phyloP scores from a whole-genome alignment of 768 basidiomycete genomes.

The Lactifluus echinatus region DNA sequence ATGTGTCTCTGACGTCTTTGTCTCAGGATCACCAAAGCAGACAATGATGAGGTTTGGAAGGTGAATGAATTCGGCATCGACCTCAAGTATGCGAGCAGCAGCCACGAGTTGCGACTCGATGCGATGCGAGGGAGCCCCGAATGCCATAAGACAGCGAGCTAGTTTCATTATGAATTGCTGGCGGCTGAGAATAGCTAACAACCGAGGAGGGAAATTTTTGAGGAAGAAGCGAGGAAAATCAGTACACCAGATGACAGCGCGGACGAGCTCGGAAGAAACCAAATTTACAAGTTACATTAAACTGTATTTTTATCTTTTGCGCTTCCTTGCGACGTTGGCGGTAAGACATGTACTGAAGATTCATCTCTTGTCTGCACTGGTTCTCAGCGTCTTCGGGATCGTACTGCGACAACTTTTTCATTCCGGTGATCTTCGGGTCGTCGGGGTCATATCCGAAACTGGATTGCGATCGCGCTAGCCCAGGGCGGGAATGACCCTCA shows the following conservation, averaged over 20 bases:
- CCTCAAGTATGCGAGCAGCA: conserved; percentile 80
- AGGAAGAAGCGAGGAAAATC: neutral
- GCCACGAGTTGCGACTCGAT: conserved; percentile 88
- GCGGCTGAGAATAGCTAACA: conserved; percentile 63
- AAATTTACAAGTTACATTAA: conserved; percentile 60
- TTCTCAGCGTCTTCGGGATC: conserved; percentile 57
- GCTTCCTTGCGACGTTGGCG: conserved; percentile 56
- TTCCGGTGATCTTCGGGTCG: conserved; percentile 61
- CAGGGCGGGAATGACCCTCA: neutral
- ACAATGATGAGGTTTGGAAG: conserved; percentile 74
- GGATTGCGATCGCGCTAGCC: conserved; percentile 1
- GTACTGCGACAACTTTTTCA: conserved; percentile 40
- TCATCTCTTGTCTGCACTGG: conserved; percentile 29
- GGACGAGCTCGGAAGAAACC: neutral
- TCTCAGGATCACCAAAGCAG: conserved; percentile 83
- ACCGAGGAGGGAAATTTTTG: neutral
- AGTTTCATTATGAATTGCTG: conserved; percentile 83
- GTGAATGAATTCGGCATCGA: conserved; percentile 88
- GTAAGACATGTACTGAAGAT: conserved; percentile 57
- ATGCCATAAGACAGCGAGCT: conserved; percentile 81
- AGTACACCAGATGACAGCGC: neutral
- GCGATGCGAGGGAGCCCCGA: conserved; percentile 88
- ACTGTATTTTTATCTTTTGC: conserved; percentile 59
- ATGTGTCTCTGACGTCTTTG: conserved; percentile 83
- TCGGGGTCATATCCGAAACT: conserved; percentile 43